phyloP scores from a whole-genome alignment of 1,284 basidiomycete species.

The Leccinum huronense region DNA sequence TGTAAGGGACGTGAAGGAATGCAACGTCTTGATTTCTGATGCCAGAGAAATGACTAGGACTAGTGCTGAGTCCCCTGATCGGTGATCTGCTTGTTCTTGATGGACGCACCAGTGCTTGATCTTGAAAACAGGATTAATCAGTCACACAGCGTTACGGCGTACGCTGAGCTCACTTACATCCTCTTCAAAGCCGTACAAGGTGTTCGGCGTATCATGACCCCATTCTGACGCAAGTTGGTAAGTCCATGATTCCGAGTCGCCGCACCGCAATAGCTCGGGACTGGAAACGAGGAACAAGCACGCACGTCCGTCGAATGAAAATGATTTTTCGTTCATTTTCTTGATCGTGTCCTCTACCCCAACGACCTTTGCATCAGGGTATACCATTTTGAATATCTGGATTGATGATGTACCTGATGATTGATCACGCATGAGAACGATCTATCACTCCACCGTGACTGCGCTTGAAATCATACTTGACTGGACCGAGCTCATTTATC shows the following conservation, averaged over 20 bases:
- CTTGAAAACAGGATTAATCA: conserved; percentile 34
- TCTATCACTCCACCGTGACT: not conserved
- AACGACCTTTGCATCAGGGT: conserved; percentile 74
- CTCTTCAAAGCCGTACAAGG: conserved; percentile 79
- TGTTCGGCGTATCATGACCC: conserved; percentile 59
- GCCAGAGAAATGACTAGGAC: conserved; percentile 72
- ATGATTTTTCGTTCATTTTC: conserved; percentile 41
- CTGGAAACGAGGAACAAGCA: conserved; percentile 7
- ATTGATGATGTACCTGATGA: conserved; percentile 61
- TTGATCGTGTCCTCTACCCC: conserved; percentile 58
- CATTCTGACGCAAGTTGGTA: conserved; percentile 45
- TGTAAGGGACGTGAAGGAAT: conserved; percentile 79
- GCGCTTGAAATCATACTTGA: conserved; percentile 49
- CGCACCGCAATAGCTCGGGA: not conserved
- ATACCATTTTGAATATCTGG: conserved; percentile 71
- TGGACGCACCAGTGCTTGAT: conserved; percentile 58
- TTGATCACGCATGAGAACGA: not conserved
- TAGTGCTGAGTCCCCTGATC: conserved; percentile 6
- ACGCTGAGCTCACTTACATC: conserved; percentile 51
- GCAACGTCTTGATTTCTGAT: conserved; percentile 87
- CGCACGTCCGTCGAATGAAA: conserved; percentile 63
- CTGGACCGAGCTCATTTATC: conserved; percentile 72
- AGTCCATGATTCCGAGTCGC: not conserved
- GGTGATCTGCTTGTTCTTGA: not conserved
- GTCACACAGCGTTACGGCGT: not conserved